Evolutionary conservation across 495 filamentous ascomycete genomes (phyloP).

Genomic region (Xylaria acuta): DNA sequence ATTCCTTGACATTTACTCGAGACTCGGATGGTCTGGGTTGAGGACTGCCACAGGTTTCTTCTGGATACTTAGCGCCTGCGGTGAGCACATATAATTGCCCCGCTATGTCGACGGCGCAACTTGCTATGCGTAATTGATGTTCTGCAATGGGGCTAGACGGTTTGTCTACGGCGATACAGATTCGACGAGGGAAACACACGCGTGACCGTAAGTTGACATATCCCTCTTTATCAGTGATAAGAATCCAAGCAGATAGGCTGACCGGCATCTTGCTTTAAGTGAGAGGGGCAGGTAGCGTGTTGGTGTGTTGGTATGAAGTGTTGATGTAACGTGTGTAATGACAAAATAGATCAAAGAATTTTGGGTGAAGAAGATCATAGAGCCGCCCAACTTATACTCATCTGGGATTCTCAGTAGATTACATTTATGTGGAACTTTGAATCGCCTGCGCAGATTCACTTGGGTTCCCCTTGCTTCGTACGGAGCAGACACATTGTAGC

Average conservation of each 20-base stretch:
- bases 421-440: not conserved
- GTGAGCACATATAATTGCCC: not conserved
- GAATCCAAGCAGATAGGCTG: not conserved
- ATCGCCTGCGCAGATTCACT: not conserved
- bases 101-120: not conserved
- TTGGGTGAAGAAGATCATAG: not conserved
- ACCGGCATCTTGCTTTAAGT: not conserved
- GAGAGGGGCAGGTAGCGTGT: not conserved
- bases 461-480: not conserved
- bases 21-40: not conserved
- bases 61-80: too few species aligned
- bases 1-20: not conserved
- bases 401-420: not conserved
- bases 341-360: not conserved
- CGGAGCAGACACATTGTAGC: not conserved
- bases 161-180: not conserved
- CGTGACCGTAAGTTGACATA: not conserved
- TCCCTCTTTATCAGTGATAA: not conserved
- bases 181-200: not conserved
- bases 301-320: too few species aligned
- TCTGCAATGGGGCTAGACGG: not conserved
- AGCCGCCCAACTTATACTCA: not conserved
- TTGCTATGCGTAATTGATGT: not conserved
- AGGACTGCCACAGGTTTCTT: not conserved
- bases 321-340: not conserved